These are phyloP conservation scores for Leccinum griseonigrum DNA, from an alignment of 1,284 basidiomycete species.

Conservation along the genomic window DNA sequence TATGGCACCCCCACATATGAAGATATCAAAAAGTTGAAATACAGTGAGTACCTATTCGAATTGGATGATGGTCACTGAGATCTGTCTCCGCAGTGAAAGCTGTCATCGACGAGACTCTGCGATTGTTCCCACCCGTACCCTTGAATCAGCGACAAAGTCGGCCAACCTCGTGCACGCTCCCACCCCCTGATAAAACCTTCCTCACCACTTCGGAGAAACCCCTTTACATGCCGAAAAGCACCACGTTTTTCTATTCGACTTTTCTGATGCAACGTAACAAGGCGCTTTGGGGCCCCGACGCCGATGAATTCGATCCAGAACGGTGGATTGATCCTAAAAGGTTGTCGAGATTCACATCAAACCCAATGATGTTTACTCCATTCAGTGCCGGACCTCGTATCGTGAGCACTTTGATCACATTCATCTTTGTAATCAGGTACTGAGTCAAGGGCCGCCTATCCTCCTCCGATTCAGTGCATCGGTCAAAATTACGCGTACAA, in stretches of 20 bases:
- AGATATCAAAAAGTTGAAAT: constrained; percentile 54
- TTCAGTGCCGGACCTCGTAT: constrained; percentile 66
- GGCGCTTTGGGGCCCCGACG: constrained; percentile 64
- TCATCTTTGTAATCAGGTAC: constrained; percentile 5
- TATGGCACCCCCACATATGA: constrained; percentile 50
- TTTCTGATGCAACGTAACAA: constrained; percentile 60
- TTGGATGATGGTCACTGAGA: constrained; percentile 3
- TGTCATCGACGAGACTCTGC: constrained; percentile 69
- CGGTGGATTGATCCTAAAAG: constrained; percentile 61
- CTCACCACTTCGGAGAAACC: constrained; percentile 35
- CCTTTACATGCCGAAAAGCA: constrained; percentile 58
- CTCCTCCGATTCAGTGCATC: constrained; percentile 48
- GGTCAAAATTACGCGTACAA: constrained; percentile 75
- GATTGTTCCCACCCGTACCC: constrained; percentile 72
- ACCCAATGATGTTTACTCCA: constrained; percentile 66
- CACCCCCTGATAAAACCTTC: constrained; percentile 49
- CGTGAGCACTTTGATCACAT: constrained; percentile 31
- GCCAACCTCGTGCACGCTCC: constrained; percentile 45
- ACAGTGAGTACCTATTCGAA: constrained; percentile 44
- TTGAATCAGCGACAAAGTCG: constrained; percentile 62
- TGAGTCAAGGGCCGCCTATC: constrained; percentile 10
- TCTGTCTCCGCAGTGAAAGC: constrained; percentile 53
- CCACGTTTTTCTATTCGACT: constrained; percentile 55
- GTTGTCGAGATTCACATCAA: constrained; percentile 45
- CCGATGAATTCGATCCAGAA: constrained; percentile 68